phyloP scores from a whole-genome alignment of 108 stramenopile genomes.

The Pseudonitzschia multiseries region DNA sequence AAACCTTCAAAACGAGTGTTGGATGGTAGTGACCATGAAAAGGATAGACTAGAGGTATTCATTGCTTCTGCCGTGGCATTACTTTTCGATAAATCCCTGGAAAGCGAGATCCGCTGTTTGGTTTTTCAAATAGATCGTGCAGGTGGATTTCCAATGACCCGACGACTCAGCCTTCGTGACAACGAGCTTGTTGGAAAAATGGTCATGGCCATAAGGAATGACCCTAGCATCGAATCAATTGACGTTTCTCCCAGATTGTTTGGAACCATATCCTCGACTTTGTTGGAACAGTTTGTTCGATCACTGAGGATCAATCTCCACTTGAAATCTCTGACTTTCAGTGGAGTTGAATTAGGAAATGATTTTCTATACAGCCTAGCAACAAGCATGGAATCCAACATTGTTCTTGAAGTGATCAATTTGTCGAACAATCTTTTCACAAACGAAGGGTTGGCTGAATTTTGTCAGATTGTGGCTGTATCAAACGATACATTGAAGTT shows the following conservation, averaged over 20 bases:
- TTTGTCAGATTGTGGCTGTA: slow-evolving; percentile 33
- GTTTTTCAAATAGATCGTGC: slow-evolving; percentile 18
- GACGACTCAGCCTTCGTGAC: slow-evolving; percentile 34
- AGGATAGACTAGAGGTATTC: slow-evolving; percentile 21
- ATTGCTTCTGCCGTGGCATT: slow-evolving; percentile 21
- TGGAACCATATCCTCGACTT: slow-evolving; percentile 22
- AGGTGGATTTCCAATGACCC: slow-evolving; percentile 32
- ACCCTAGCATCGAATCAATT: slow-evolving; percentile 26
- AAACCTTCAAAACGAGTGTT: slow-evolving; percentile 16
- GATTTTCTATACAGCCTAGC: slow-evolving; percentile 38
- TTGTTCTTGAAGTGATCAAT: slow-evolving; percentile 41
- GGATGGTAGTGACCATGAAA: slow-evolving; percentile 14
- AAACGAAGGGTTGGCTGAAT: slow-evolving; percentile 37
- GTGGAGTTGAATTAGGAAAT: slow-evolving; percentile 41
- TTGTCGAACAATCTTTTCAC: slow-evolving; percentile 41
- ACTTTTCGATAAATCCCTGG: slow-evolving; percentile 21
- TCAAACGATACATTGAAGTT: slow-evolving; percentile 21
- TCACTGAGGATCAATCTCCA: slow-evolving; percentile 37
- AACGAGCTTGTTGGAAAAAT: slow-evolving; percentile 33
- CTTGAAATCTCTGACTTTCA: slow-evolving; percentile 32
- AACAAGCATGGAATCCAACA: slow-evolving; percentile 34
- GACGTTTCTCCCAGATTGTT: slow-evolving; percentile 17
- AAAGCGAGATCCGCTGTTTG: slow-evolving; percentile 13
- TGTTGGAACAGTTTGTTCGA: slow-evolving; percentile 32
- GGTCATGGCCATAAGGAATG: slow-evolving; percentile 32